phyloP scores from a whole-genome alignment of 1,284 basidiomycete species.

The Cryptococcus sp. region DNA sequence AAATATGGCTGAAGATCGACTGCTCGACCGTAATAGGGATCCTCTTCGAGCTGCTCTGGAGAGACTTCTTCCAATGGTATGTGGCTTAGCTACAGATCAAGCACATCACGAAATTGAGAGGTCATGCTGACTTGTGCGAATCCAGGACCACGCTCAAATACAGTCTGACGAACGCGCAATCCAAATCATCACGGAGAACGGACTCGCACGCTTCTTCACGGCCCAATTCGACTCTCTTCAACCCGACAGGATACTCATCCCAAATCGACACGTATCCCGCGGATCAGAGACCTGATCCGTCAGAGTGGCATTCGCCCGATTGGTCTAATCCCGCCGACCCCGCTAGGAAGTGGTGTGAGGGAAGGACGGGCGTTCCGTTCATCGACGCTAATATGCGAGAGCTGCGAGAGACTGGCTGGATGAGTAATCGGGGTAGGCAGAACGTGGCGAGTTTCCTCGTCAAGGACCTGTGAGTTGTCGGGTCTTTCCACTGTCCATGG shows the following conservation, averaged over 20 bases:
- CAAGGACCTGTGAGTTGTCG: constrained; percentile 53
- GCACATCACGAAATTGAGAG: too few relatives aligned
- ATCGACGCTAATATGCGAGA: constrained; percentile 62
- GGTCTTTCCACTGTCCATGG: background rate
- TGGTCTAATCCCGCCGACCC: constrained; percentile 30
- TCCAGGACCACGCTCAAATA: constrained; percentile 30
- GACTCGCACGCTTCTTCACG: constrained; percentile 13
- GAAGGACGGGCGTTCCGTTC: constrained; percentile 59
- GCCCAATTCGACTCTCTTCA: constrained; percentile 50
- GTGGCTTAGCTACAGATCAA: too few relatives aligned
- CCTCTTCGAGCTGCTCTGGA: constrained; percentile 60
- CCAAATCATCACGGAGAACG: background rate
- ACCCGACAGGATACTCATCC: constrained; percentile 55
- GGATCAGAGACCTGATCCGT: constrained; percentile 22
- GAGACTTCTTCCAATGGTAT: constrained; percentile 59
- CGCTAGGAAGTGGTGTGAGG: constrained; percentile 55
- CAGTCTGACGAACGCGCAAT: constrained; percentile 6
- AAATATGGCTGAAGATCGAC: background rate
- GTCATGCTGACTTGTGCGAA: too few relatives aligned
- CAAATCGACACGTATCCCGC: constrained; percentile 40
- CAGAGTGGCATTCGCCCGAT: constrained; percentile 36
- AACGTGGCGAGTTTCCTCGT: constrained; percentile 61
- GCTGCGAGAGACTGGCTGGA: constrained; percentile 58
- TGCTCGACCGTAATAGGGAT: constrained; percentile 36
- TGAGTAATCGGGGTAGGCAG: constrained; percentile 61